A percentile compares a stretch with the other conserved stretches of the same genome.
phyloP scores from a whole-genome alignment of 2,329 filamentous ascomycete genomes.

The Botrytis paeoniae region DNA sequence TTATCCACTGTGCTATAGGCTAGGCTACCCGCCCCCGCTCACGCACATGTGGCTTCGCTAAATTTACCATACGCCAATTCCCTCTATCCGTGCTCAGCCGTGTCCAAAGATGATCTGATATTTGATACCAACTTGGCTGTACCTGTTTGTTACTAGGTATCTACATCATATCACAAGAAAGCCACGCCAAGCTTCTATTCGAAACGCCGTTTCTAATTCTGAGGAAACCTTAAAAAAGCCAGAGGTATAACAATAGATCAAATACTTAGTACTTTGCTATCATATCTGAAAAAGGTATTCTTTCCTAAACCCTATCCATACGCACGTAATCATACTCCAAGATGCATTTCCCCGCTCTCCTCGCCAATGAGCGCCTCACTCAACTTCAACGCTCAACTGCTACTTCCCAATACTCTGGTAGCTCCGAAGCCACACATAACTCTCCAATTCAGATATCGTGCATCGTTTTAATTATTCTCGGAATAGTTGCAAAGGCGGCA shows the following conservation, averaged over 20 bases:
- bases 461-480: neutral
- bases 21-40: neutral
- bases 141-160: neutral
- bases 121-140: neutral
- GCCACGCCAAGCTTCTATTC: neutral
- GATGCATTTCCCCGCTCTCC: conserved; percentile 12
- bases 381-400: neutral
- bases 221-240: neutral
- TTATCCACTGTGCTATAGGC: neutral
- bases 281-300: neutral
- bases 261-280: neutral
- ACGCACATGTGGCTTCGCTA: neutral
- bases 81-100: neutral
- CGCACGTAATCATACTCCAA: neutral
- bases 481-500: neutral
- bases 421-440: neutral
- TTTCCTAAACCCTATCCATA: neutral
- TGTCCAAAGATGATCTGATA: neutral
- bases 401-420: neutral
- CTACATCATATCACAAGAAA: neutral
- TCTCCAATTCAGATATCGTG: neutral
- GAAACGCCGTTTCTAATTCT: neutral
- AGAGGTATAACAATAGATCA: neutral
- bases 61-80: neutral
- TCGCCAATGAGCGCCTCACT: neutral